A percentile compares a stretch with the other conserved stretches of the same genome.
Evolutionary conservation across 2,329 filamentous ascomycete genomes (phyloP).

Genomic region (Botryosphaeria dothidea): DNA sequence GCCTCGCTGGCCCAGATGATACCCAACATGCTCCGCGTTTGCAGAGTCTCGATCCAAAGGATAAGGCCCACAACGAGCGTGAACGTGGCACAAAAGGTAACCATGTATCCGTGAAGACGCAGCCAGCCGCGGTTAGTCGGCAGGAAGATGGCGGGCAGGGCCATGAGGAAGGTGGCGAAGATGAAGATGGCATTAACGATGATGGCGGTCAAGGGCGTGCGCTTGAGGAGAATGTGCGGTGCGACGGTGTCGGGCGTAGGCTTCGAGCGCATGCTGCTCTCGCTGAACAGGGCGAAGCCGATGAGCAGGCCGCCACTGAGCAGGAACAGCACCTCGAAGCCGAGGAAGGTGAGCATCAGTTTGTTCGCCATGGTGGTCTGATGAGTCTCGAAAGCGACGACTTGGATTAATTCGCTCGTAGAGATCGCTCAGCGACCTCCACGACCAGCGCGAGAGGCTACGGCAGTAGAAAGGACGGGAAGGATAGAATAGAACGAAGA

Average conservation of each 20-base stretch:
- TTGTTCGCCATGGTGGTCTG: conserved; percentile 46
- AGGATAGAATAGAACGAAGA: neutral
- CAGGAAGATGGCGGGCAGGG: conserved; percentile 70
- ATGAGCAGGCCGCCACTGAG: conserved; percentile 53
- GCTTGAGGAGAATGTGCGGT: conserved; percentile 51
- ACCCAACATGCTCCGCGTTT: conserved; percentile 63
- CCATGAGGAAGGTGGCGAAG: conserved; percentile 66
- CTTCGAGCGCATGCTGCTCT: conserved; percentile 35
- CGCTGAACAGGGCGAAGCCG: conserved; percentile 54
- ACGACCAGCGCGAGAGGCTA: conserved; percentile 7
- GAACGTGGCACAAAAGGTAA: conserved; percentile 66
- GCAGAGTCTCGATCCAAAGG: conserved; percentile 70
- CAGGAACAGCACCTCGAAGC: conserved; percentile 54
- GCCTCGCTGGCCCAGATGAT: conserved; percentile 62
- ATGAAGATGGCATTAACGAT: conserved; percentile 73
- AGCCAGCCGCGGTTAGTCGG: conserved; percentile 68
- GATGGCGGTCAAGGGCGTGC: conserved; percentile 61
- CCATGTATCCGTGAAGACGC: conserved; percentile 67
- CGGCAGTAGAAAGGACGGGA: neutral
- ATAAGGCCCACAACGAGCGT: conserved; percentile 62
- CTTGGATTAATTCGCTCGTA: neutral
- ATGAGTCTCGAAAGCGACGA: neutral
- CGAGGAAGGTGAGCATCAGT: conserved; percentile 54
- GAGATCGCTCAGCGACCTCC: neutral
- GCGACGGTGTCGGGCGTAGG: conserved; percentile 52